Percentiles rank a stretch among this genome's conserved stretches.
phyloP scores from a whole-genome alignment of 2,329 filamentous ascomycete species.

The Claviceps fusiformis region DNA sequence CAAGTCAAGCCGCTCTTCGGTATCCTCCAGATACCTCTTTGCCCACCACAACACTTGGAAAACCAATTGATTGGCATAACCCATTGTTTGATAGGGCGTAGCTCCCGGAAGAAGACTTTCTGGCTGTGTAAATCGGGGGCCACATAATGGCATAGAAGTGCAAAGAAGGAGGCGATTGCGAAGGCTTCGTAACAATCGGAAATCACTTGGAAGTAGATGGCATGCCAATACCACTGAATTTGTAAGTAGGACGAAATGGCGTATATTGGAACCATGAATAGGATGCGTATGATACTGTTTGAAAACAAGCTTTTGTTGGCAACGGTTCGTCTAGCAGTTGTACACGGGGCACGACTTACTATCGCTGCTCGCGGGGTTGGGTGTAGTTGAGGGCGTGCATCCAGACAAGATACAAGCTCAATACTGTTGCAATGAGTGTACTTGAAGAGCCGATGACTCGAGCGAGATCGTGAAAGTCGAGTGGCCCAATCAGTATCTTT shows the following conservation, averaged over 20 bases:
- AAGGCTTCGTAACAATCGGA: slow-evolving; percentile 84
- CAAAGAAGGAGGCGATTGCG: slow-evolving; percentile 77
- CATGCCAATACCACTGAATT: slow-evolving; percentile 60
- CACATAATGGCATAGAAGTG: slow-evolving; percentile 67
- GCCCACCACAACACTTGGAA: slow-evolving; percentile 55
- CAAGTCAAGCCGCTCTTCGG: slow-evolving; percentile 72
- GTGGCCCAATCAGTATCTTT: slow-evolving; percentile 28
- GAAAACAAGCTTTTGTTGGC: neutral
- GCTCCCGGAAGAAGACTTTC: slow-evolving; percentile 64
- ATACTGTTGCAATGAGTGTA: slow-evolving; percentile 34
- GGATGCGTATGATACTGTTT: slow-evolving; percentile 65
- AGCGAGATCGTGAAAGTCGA: slow-evolving; percentile 43
- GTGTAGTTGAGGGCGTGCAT: slow-evolving; percentile 49
- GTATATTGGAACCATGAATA: slow-evolving; percentile 81
- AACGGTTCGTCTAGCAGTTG: neutral
- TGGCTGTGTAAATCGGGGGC: slow-evolving; percentile 66
- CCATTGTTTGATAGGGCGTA: slow-evolving; percentile 57
- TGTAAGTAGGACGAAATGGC: slow-evolving; percentile 60
- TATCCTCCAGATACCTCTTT: slow-evolving; percentile 56
- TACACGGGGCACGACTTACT: slow-evolving; percentile 23
- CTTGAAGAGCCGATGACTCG: slow-evolving; percentile 35
- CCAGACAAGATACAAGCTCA: slow-evolving; percentile 43
- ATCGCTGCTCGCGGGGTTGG: slow-evolving; percentile 44
- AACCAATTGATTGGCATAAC: slow-evolving; percentile 60
- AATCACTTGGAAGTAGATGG: slow-evolving; percentile 69